phyloP scores from a whole-genome alignment of 2,329 filamentous ascomycete genomes.

The Trichophyton verrucosum region DNA sequence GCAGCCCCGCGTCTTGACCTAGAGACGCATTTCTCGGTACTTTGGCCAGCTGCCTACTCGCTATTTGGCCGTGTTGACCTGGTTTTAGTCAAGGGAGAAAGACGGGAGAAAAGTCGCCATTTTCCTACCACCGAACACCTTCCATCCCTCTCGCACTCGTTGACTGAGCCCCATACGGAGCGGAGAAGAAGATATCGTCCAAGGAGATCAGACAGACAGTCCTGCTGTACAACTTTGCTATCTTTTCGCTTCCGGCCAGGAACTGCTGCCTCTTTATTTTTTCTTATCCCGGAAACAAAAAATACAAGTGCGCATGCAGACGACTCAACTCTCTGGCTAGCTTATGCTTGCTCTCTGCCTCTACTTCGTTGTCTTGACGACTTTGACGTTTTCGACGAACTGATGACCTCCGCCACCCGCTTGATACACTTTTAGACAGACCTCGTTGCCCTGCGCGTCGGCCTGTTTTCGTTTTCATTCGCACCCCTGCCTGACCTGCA shows the following conservation, averaged over 20 bases:
- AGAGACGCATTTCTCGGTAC: neutral
- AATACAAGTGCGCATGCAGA: constrained; percentile 2
- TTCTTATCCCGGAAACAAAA: neutral
- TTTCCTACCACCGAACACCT: neutral
- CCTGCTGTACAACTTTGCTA: constrained; percentile 1
- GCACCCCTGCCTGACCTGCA: constrained; percentile 1
- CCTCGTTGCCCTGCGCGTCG: constrained; percentile 1
- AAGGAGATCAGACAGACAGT: neutral
- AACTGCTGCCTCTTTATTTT: neutral
- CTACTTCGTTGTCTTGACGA: constrained; percentile 4
- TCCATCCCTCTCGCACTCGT: neutral
- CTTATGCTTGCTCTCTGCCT: constrained; percentile 3
- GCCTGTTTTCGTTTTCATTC: constrained; percentile 17
- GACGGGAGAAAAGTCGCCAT: neutral
- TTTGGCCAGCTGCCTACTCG: neutral
- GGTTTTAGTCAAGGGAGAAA: neutral
- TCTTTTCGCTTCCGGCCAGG: neutral
- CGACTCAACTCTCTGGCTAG: neutral
- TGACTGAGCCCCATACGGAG: neutral
- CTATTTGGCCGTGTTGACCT: neutral
- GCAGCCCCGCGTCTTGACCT: neutral
- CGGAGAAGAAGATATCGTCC: neutral
- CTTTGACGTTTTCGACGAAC: constrained; percentile 10
- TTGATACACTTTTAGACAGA: constrained; percentile 15
- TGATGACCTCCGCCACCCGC: constrained; percentile 11